Evolutionary conservation across 2,329 filamentous ascomycete genomes (phyloP).

Genomic region (Beauveria pseudobassiana): DNA sequence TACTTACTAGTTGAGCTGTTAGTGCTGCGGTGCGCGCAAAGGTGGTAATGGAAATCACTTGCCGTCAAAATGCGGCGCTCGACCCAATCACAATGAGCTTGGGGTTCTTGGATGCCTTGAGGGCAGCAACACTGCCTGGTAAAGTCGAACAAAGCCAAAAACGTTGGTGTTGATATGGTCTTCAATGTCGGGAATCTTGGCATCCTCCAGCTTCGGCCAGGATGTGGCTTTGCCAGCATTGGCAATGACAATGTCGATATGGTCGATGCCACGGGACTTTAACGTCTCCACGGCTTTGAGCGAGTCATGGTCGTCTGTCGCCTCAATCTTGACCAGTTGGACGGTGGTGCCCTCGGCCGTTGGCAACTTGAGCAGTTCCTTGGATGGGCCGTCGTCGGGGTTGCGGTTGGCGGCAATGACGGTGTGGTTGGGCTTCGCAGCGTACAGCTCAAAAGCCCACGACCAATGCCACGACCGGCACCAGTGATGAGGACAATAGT

Average conservation of each 20-base stretch:
- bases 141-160: conserved; percentile 32
- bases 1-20: neutral
- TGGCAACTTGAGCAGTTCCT: conserved; percentile 28
- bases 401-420: conserved; percentile 33
- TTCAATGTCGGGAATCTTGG: conserved; percentile 25
- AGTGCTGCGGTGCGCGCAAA: neutral
- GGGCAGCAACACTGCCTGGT: conserved; percentile 32
- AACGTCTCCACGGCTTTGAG: conserved; percentile 26
- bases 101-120: conserved; percentile 25
- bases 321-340: conserved; percentile 36
- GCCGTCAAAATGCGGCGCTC: conserved; percentile 15
- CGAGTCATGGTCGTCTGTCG: conserved; percentile 24
- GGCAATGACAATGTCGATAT: conserved; percentile 43
- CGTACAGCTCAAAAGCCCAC: conserved; percentile 27
- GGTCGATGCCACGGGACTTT: conserved; percentile 26
- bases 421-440: conserved; percentile 49
- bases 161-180: conserved; percentile 36
- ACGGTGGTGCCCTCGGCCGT: conserved; percentile 27
- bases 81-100: conserved; percentile 33
- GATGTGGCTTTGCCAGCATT: conserved; percentile 38
- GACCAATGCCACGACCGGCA: conserved; percentile 31
- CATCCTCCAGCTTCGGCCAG: conserved; percentile 24
- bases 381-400: conserved; percentile 19
- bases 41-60: neutral
- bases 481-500: conserved; percentile 27